Conservation (phyloP, 768 basidiomycete genomes). For the Podaxis sp. region DNA sequence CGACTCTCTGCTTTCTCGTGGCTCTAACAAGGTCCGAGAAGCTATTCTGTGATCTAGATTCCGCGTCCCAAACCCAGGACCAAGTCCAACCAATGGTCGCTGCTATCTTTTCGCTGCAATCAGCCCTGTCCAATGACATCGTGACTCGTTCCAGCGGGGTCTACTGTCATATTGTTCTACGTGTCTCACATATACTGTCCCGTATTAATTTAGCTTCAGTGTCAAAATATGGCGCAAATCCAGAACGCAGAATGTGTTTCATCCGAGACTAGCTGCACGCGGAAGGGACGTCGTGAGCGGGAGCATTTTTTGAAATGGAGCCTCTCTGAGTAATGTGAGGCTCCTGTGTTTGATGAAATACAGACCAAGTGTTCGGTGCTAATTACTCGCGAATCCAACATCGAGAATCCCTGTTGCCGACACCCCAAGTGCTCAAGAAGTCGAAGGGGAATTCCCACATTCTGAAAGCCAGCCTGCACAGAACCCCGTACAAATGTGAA, state of each 20-base stretch:
- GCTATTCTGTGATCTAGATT: neutral
- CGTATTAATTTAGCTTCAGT: neutral
- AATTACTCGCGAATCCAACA: too few species aligned
- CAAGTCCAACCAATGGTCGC: neutral
- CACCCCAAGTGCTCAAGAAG: too few species aligned
- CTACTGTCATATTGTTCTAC: neutral
- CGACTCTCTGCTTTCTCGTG: conserved; percentile 2
- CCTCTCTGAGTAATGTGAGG: neutral
- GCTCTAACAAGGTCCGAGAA: conserved; percentile 5
- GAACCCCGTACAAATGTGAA: too few species aligned
- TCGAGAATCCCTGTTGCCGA: too few species aligned
- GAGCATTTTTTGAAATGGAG: neutral
- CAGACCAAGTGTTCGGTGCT: too few species aligned
- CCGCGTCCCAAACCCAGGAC: neutral
- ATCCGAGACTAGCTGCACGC: neutral
- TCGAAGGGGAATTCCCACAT: too few species aligned
- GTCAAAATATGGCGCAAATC: neutral
- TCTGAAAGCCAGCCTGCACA: too few species aligned
- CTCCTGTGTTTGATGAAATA: too few species aligned
- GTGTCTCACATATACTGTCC: neutral
- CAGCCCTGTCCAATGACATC: neutral
- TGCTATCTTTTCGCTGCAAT: neutral
- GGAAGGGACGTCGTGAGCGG: too few species aligned
- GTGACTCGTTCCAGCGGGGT: neutral
- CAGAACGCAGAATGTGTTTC: neutral